Conservation (phyloP, 2,329 filamentous ascomycete genomes). For the Talaromyces sp. region DNA sequence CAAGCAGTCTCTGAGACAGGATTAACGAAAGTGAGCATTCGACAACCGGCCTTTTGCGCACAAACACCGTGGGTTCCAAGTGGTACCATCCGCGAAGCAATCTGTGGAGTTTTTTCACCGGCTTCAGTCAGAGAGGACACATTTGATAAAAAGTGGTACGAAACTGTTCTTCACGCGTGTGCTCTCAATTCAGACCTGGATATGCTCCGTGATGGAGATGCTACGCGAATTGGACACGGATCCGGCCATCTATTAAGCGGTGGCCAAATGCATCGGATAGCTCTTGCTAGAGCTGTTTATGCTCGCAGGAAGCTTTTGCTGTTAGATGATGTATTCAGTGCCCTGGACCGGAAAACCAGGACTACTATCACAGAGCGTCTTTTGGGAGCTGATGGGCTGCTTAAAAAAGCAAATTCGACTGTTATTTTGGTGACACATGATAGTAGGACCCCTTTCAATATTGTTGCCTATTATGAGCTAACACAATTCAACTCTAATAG, state of each 20-base stretch:
- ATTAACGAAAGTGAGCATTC: constrained; percentile 14
- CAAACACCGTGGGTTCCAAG: constrained; percentile 26
- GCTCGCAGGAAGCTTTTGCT: constrained; percentile 20
- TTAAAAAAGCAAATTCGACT: constrained; percentile 7
- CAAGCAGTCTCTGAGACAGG: constrained; percentile 34
- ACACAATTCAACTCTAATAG: constrained; percentile 9
- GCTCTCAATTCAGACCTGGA: constrained; percentile 33
- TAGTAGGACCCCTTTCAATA: background rate
- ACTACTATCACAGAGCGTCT: constrained; percentile 6
- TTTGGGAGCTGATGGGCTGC: constrained; percentile 6
- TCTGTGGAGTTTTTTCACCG: constrained; percentile 17
- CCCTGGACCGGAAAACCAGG: constrained; percentile 8
- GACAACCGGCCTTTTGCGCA: constrained; percentile 32
- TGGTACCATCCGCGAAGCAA: constrained; percentile 25
- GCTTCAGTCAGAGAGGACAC: background rate
- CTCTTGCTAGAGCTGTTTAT: constrained; percentile 47
- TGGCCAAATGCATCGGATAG: constrained; percentile 49
- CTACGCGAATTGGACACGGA: constrained; percentile 46
- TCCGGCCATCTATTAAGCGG: constrained; percentile 46
- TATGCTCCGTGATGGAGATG: constrained; percentile 34
- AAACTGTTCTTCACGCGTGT: constrained; percentile 21
- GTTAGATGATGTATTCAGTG: constrained; percentile 11
- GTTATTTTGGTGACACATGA: constrained; percentile 8
- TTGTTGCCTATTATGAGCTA: background rate
- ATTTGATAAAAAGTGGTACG: constrained; percentile 24